Evolutionary conservation across 2,329 filamentous ascomycete species (phyloP), one percentile per base, ranked within the genome.

Genomic region (Hypoxylon rubiginosum): DNA sequence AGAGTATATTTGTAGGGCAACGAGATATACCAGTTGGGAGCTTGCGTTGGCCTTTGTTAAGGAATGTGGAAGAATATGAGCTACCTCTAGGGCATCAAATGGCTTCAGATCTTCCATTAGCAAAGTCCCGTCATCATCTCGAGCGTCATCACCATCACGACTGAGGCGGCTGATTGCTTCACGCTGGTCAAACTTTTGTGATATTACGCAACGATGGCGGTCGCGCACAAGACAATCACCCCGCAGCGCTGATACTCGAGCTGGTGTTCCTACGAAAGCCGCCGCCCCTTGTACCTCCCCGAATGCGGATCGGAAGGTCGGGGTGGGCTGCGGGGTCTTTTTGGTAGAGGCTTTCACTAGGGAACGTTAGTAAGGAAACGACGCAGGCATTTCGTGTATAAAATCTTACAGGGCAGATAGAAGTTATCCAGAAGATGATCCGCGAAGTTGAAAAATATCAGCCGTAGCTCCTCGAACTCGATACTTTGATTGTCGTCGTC

Each of bases 121-220:
- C 32, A 65, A 36, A 39, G 24, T 66, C 2, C 71, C 74, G 50
- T 75, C 71, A 43, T 76, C 73, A 58, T 76, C 75, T 56, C 34
- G 58, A 32, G 71, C 71, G 8, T 55, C 39, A 45, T 66, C 21
- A 30, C 66, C 66, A 49, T 59, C 41, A 32, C 61, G 21, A 24
- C 26, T 15, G 19, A 50, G 48, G 19, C 75, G 73, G 10, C 13
- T 19, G 3, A 0, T 7, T 3, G 58, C 68, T 63, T 74, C 70
- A 0, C 1, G 3, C 0, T 9, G 6, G 41, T 72, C 68, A 32
- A 76, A 77, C 11, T 34, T 56, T 3, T 70, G 71, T 11, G 72
- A 66, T 34, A 77, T 64, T 1, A 77, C 73, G 51, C 74, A 77
- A 46, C 74, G 74, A 58, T 75, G 67, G 19, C 70, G 74, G 56